phyloP scores from a whole-genome alignment of 345 rosid species.

The Lepidium sativum region DNA sequence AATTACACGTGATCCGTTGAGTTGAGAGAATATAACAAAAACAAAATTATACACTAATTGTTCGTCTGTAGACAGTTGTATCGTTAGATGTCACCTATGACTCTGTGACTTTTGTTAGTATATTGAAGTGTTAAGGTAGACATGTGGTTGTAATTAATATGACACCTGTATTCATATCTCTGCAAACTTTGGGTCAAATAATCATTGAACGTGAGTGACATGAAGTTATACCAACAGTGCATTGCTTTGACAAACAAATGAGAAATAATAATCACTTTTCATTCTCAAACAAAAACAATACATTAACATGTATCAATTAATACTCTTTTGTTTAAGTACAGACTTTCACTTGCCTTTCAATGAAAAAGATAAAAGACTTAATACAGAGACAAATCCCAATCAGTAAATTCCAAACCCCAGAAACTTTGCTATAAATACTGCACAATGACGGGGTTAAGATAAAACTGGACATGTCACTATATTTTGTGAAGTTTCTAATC shows the following conservation, averaged over 20 bases:
- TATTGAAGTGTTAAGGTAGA: too few relatives aligned
- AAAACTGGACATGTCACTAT: conserved; percentile 15
- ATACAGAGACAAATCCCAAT: conserved; percentile 8
- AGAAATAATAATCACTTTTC: not conserved
- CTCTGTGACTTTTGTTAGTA: too few relatives aligned
- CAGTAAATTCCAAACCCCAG: conserved; percentile 31
- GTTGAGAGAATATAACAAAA: too few relatives aligned
- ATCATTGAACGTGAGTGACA: too few relatives aligned
- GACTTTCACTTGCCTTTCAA: not conserved
- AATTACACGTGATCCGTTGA: too few relatives aligned
- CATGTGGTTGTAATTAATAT: too few relatives aligned
- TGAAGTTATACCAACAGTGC: too few relatives aligned
- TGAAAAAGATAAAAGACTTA: not conserved
- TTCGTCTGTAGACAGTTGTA: too few relatives aligned
- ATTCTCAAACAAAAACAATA: conserved; percentile 8
- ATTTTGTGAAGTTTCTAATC: conserved; percentile 16
- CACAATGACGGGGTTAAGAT: conserved; percentile 37
- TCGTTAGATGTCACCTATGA: too few relatives aligned
- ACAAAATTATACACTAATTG: too few relatives aligned
- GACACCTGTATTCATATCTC: too few relatives aligned
- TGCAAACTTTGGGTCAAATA: too few relatives aligned
- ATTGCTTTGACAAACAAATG: not conserved
- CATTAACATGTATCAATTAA: not conserved
- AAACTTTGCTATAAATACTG: conserved; percentile 50
- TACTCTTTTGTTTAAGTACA: not conserved